These are phyloP conservation scores for Avicennia marina DNA, from an alignment of 257 asterid genomes.

Conservation along the genomic window DNA sequence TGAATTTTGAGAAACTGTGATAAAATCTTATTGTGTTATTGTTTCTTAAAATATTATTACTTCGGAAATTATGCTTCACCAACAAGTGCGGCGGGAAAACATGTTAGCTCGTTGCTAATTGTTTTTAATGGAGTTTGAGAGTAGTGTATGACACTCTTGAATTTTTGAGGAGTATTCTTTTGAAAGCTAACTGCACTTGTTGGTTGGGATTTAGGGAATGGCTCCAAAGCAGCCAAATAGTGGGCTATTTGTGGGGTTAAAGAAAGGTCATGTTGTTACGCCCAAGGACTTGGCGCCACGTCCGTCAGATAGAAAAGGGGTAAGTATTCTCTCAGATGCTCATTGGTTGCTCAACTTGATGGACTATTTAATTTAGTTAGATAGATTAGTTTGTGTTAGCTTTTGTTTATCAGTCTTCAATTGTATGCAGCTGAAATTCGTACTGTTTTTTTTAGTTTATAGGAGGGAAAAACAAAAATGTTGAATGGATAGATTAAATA, in stretches of 20 bases:
- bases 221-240: conserved; percentile 79
- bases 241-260: conserved; percentile 71
- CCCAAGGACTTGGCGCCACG: conserved; percentile 80
- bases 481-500: no score
- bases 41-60: neutral
- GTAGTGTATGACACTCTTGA: neutral
- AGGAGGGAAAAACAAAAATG: no score
- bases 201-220: conserved; percentile 41
- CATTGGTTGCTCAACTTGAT: neutral
- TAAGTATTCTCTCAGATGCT: conserved; percentile 20
- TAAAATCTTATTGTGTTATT: neutral
- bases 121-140: neutral
- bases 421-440: no score
- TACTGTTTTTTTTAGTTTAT: no score
- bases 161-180: neutral
- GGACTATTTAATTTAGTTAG: neutral
- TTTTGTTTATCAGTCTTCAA: no score
- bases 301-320: conserved; percentile 91
- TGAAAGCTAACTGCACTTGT: neutral
- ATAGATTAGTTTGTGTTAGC: neutral
- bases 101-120: neutral
- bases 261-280: conserved; percentile 81
- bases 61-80: neutral
- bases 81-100: neutral
- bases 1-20: neutral